A percentile compares a stretch with the other conserved stretches of the same genome.
phyloP scores from a whole-genome alignment of 306 rosid genomes.

The Quercus ilex region DNA sequence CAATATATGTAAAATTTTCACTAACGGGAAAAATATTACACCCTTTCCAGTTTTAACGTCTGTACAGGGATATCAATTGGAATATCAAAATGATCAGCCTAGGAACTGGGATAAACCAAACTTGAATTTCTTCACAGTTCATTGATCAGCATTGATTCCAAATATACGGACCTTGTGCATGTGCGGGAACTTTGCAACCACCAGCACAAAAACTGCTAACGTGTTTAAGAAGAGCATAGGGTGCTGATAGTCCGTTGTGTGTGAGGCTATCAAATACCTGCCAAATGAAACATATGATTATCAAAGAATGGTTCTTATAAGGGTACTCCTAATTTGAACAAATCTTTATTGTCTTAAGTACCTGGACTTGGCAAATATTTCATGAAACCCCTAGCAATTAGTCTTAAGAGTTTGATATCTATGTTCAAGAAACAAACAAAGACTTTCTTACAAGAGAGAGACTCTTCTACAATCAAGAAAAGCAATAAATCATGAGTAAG shows the following conservation, averaged over 20 bases:
- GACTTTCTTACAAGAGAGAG: not conserved
- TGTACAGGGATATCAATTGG: constrained; percentile 20
- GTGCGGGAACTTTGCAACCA: constrained; percentile 46
- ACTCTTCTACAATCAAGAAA: not conserved
- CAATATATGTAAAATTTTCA: not conserved
- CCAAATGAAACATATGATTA: not conserved
- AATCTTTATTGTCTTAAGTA: not conserved
- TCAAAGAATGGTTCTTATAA: not conserved
- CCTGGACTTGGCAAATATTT: not conserved
- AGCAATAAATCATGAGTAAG: not conserved
- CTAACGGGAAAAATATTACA: constrained; percentile 1
- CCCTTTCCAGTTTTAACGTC: constrained; percentile 24
- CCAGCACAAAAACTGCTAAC: constrained; percentile 38
- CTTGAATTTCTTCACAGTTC: constrained; percentile 5
- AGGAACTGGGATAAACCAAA: constrained; percentile 5
- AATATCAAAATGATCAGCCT: constrained; percentile 12
- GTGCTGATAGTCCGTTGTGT: constrained; percentile 40
- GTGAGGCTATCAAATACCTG: constrained; percentile 47
- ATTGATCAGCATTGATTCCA: constrained; percentile 40
- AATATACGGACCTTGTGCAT: constrained; percentile 50
- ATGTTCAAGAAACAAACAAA: not conserved
- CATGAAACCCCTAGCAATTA: not conserved
- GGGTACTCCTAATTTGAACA: not conserved
- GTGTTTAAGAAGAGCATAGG: constrained; percentile 43
- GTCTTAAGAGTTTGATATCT: not conserved